These are phyloP conservation scores for Coemansia sp. DNA, from an alignment of 371 early-diverging fungal genomes.

Conservation along the genomic window DNA sequence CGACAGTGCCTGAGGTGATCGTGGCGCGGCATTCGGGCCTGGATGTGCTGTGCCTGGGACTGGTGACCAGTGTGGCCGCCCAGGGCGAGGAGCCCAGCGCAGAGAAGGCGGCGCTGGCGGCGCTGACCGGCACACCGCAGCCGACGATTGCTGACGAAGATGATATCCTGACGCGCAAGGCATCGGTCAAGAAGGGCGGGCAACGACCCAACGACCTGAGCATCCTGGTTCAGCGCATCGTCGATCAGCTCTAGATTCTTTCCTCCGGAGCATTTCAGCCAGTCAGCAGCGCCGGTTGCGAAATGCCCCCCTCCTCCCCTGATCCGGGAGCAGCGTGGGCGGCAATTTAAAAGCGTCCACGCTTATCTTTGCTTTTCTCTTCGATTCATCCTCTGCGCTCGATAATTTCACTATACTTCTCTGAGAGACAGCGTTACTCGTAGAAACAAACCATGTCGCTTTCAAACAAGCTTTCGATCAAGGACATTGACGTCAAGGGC, in stretches of 20 bases:
- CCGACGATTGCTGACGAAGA: slow-evolving; percentile 27
- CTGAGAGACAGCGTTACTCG: no score
- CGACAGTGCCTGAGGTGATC: slow-evolving; percentile 91
- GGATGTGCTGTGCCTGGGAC: slow-evolving; percentile 75
- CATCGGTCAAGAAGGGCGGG: slow-evolving; percentile 40
- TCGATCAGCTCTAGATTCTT: slow-evolving; percentile 24
- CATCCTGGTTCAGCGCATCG: slow-evolving; percentile 24
- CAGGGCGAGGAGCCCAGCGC: slow-evolving; percentile 66
- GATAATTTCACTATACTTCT: background rate
- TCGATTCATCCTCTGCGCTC: background rate
- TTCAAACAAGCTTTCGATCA: slow-evolving; percentile 76
- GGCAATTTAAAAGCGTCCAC: no score
- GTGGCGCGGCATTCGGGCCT: slow-evolving; percentile 90
- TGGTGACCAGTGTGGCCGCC: slow-evolving; percentile 83
- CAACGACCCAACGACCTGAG: slow-evolving; percentile 43
- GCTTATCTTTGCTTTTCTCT: slow-evolving; percentile 5
- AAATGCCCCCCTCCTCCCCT: no score
- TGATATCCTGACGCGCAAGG: slow-evolving; percentile 35
- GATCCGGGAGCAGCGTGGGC: no score
- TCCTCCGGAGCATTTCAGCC: no score
- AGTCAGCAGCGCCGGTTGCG: no score
- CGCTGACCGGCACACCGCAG: slow-evolving; percentile 37
- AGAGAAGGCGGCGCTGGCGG: slow-evolving; percentile 56
- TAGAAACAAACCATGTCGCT: slow-evolving; percentile 37
- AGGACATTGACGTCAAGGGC: slow-evolving; percentile 80